Conservation (phyloP, 208 protist genomes). For the Acanthamoeba triangularis region DNA sequence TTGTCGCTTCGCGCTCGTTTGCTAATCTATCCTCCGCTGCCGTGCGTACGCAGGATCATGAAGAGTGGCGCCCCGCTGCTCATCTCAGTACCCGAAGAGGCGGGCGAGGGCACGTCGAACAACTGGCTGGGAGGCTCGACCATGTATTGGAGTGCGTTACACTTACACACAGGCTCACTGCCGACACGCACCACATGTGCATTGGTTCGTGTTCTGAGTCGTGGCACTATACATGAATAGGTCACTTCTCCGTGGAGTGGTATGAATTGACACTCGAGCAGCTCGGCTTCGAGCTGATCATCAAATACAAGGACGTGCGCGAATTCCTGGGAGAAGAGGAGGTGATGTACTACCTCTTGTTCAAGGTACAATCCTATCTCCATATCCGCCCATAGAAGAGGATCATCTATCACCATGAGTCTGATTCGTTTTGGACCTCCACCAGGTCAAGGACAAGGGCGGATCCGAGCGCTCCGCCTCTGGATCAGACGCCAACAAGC, state of each 20-base stretch:
- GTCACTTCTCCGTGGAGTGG: conserved; percentile 73
- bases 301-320: conserved; percentile 69
- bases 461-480: neutral
- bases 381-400: neutral
- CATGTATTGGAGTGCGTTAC: conserved; percentile 67
- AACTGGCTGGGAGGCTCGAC: conserved; percentile 68
- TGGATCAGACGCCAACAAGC: neutral
- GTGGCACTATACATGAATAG: neutral
- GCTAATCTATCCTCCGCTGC: neutral
- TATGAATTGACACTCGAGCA: conserved; percentile 71
- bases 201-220: neutral
- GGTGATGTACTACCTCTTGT: conserved; percentile 72
- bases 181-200: too few relatives aligned
- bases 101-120: conserved; percentile 34
- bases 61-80: conserved; percentile 47
- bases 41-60: neutral
- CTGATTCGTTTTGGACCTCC: neutral
- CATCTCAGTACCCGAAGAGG: conserved; percentile 22
- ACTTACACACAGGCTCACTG: neutral
- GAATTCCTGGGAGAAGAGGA: conserved; percentile 62
- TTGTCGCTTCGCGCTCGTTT: neutral
- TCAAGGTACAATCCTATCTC: conserved; percentile 16
- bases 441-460: neutral
- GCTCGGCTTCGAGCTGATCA: conserved; percentile 66
- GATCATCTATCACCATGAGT: neutral